phyloP scores from a whole-genome alignment of 1,284 basidiomycete genomes.

The Amylostereum areolatum region DNA sequence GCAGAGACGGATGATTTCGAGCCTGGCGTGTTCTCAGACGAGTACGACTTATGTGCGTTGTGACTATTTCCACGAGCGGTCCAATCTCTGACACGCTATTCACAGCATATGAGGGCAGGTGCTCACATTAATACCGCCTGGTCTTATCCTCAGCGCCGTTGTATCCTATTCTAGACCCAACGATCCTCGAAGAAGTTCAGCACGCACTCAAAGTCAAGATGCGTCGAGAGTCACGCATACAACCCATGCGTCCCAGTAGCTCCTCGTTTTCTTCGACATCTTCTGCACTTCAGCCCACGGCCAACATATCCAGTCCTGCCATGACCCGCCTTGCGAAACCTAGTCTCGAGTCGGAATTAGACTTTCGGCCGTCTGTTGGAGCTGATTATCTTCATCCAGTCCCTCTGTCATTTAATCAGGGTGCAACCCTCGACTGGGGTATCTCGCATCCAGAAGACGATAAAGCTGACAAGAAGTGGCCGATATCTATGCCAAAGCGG shows the following conservation, averaged over 20 bases:
- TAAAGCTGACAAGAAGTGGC: slow-evolving; percentile 52
- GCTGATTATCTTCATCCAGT: slow-evolving; percentile 42
- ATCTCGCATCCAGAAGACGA: slow-evolving; percentile 46
- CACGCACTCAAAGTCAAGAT: slow-evolving; percentile 65
- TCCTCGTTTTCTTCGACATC: slow-evolving; percentile 31
- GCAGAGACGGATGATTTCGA: slow-evolving; percentile 23
- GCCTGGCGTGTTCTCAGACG: slow-evolving; percentile 49
- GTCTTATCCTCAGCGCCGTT: slow-evolving; percentile 8
- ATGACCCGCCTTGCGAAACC: slow-evolving; percentile 11
- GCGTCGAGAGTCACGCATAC: slow-evolving; percentile 59
- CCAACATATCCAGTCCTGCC: slow-evolving; percentile 5
- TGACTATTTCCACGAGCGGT: slow-evolving; percentile 4
- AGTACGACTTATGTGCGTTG: slow-evolving; percentile 66
- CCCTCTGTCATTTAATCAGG: slow-evolving; percentile 59
- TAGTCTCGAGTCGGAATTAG: slow-evolving; percentile 44
- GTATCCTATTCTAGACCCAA: slow-evolving; percentile 43
- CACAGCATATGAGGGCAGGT: slow-evolving; percentile 62
- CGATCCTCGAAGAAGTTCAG: slow-evolving; percentile 69
- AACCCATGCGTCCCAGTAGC: slow-evolving; percentile 24
- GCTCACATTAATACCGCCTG: not conserved
- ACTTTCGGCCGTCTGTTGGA: slow-evolving; percentile 65
- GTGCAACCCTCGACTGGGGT: slow-evolving; percentile 66
- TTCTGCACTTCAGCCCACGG: slow-evolving; percentile 25
- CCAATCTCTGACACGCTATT: not conserved
- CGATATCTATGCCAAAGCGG: slow-evolving; percentile 49